Conservation (phyloP, 495 filamentous ascomycete genomes). For the Penicillium coprophilum region DNA sequence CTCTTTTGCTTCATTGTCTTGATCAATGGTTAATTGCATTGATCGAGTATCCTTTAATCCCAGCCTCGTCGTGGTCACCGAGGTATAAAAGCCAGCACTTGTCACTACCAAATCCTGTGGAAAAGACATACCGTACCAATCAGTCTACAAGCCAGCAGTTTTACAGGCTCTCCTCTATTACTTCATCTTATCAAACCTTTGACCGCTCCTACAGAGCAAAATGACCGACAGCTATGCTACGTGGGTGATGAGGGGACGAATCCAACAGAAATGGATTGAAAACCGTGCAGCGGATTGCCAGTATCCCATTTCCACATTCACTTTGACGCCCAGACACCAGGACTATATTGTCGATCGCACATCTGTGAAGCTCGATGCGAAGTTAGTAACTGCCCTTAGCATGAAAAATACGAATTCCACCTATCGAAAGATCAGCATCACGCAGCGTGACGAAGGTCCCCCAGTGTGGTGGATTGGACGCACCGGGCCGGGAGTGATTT, state of each 20-base stretch:
- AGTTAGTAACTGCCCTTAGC: background rate
- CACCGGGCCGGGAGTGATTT: background rate
- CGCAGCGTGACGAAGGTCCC: constrained; percentile 47
- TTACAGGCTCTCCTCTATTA: background rate
- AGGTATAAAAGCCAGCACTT: background rate
- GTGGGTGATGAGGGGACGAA: background rate
- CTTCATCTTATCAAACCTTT: background rate
- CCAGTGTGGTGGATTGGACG: constrained; percentile 3
- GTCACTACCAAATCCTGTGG: background rate
- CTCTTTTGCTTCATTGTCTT: background rate
- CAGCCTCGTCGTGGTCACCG: background rate
- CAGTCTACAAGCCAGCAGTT: background rate
- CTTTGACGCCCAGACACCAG: background rate
- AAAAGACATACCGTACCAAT: background rate
- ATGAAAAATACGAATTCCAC: background rate
- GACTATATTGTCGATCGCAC: background rate
- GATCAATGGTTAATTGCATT: background rate
- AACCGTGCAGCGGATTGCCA: background rate
- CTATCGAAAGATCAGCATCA: constrained; percentile 3
- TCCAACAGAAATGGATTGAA: constrained; percentile 3
- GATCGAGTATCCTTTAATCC: background rate
- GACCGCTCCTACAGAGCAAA: background rate
- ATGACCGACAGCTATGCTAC: background rate
- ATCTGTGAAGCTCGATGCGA: background rate
- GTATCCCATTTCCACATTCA: background rate